A percentile compares a stretch with the other conserved stretches of the same genome.
Evolutionary conservation across 83 land plant species (phyloP).

Genomic region (Diphasiastrum complanatum): DNA sequence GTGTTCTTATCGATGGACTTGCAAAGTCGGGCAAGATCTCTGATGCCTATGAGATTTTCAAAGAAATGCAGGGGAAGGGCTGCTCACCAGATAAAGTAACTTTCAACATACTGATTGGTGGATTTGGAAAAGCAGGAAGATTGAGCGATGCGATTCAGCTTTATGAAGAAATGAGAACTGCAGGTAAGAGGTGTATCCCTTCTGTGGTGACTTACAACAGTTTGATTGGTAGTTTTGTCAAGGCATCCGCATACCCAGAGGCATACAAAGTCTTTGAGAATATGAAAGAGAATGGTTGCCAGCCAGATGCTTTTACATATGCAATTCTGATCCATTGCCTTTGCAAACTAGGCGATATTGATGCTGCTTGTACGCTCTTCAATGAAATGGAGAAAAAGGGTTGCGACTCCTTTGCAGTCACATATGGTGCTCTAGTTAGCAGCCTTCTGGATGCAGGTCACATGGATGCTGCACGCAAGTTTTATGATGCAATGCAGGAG

Average conservation of each 20-base stretch:
- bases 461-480: background rate
- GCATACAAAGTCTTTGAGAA: slow-evolving; percentile 17
- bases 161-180: background rate
- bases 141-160: background rate
- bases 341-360: slow-evolving; percentile 12
- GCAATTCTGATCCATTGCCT: slow-evolving; percentile 23
- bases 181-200: background rate
- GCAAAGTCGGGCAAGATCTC: slow-evolving; percentile 12
- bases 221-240: slow-evolving; percentile 15
- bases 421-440: slow-evolving; percentile 17
- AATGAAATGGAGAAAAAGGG: slow-evolving; percentile 21
- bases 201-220: slow-evolving; percentile 18
- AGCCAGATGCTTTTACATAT: slow-evolving; percentile 22
- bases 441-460: slow-evolving; percentile 4
- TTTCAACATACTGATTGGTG: background rate
- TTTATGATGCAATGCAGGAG: slow-evolving; percentile 11
- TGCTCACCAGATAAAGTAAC: background rate
- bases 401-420: slow-evolving; percentile 16
- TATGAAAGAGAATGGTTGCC: slow-evolving; percentile 18
- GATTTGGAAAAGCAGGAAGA: background rate
- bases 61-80: slow-evolving; percentile 23
- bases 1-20: slow-evolving; percentile 31
- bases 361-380: slow-evolving; percentile 14
- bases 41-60: slow-evolving; percentile 21
- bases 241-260: slow-evolving; percentile 10